Evolutionary conservation across 345 rosid genomes (phyloP), one percentile per base, ranked within the genome.

Genomic region (Arabidopsis thaliana): DNA sequence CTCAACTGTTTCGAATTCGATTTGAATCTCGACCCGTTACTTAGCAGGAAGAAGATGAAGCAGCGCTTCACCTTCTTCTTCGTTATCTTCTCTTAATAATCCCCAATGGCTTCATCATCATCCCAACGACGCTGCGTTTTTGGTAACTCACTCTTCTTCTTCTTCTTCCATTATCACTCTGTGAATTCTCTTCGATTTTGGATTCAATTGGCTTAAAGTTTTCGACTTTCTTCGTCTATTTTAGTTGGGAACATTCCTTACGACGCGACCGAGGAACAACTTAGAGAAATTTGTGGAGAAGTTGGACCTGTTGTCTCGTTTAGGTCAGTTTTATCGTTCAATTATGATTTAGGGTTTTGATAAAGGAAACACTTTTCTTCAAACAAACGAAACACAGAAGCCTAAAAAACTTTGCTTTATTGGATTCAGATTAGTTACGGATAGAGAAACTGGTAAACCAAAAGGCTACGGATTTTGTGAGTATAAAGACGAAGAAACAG

Each of bases 401-500:
- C 12, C 33, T 37, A 2, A 13, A 34, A 51, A 14, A 57, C 8
- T 48, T 55, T 45, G 32, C 23, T 56, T 64, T 71, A 11, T 20
- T 20, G 65, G 65, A 40, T 87, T 84, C 91, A 92, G 99, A 82
- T 84, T 95, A 70, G 98, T 95, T 59, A 84, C 86, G 55, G 97
- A 95, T 78, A 87, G 96, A 86, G 99, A 92, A 85, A 95, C 98
- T 52, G 98, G 99, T 48, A 95, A 92, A 72, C 99, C 99, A 10
- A 95, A 92, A 83, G 99, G 99, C 67, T 95, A 95, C 44, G 99
- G 99, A 2, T 95, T 95, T 86, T 95, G 99, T 60, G 99, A 95
- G 78, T 95, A 95, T 77, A 95, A 92, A 77, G 99, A 95, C 82
- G 98, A 92, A 82, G 98, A 95, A 77, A 95, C 99, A 1, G 99